Conservation (phyloP, 2,329 filamentous ascomycete genomes). For the Trichoderma semiorbis region DNA sequence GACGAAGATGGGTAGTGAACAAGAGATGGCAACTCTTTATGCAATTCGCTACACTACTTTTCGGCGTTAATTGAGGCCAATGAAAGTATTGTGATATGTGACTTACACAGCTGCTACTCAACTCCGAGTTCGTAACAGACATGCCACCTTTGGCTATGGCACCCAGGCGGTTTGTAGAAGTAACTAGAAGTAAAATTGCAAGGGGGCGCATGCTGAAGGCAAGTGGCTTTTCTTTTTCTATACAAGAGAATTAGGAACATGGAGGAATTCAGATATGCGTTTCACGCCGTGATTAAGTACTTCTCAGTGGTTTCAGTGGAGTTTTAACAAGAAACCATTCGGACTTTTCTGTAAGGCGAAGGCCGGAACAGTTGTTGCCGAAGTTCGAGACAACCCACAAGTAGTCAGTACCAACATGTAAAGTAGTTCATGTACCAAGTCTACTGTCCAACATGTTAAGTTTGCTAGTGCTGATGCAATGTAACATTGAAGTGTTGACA, state of each 20-base stretch:
- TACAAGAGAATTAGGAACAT: not conserved
- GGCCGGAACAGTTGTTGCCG: not conserved
- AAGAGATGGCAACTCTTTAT: not conserved
- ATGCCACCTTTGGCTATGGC: not conserved
- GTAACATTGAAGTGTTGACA: not conserved
- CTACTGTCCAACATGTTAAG: not conserved
- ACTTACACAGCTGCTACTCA: not conserved
- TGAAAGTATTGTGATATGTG: not conserved
- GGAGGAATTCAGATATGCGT: not conserved
- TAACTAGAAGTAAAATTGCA: not conserved
- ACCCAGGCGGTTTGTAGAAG: not conserved
- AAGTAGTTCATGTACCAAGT: not conserved
- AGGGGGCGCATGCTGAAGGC: not conserved
- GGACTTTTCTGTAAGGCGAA: not conserved
- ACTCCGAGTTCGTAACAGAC: not conserved
- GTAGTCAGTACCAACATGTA: not conserved
- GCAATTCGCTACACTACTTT: not conserved
- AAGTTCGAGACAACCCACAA: not conserved
- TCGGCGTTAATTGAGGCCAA: not conserved
- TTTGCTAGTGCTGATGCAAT: not conserved
- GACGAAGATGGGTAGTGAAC: not conserved
- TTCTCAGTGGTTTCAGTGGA: not conserved
- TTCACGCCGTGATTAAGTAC: not conserved
- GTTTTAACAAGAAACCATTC: not conserved
- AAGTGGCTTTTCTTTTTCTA: not conserved